Percentiles rank a stretch among this genome's conserved stretches.
These are phyloP conservation scores for Panicum hallii DNA, from an alignment of 202 grass and related monocot genomes.

Conservation along the genomic window DNA sequence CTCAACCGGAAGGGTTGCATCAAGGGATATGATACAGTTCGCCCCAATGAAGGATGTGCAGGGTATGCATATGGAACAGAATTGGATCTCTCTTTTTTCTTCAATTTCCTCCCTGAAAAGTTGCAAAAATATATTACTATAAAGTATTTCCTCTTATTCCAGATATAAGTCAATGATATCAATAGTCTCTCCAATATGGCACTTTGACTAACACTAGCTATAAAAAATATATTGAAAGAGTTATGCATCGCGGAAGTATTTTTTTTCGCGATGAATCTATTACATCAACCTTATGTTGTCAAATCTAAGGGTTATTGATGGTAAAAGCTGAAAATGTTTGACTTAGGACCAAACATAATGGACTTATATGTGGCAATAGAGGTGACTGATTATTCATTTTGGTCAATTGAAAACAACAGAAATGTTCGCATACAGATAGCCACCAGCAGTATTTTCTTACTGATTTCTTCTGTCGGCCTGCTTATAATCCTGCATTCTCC, in stretches of 20 bases:
- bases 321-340: not conserved
- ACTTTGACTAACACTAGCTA: not conserved
- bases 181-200: slow-evolving; percentile 18
- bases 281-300: not conserved
- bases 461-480: slow-evolving; percentile 14
- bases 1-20: slow-evolving; percentile 80
- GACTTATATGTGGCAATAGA: not conserved
- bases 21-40: slow-evolving; percentile 97
- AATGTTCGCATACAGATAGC: slow-evolving; percentile 20
- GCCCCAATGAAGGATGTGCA: slow-evolving; percentile 81
- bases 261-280: not conserved
- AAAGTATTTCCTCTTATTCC: not conserved
- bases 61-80: slow-evolving; percentile 53
- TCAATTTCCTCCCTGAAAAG: slow-evolving; percentile 6
- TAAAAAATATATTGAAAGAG: not conserved
- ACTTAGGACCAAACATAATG: not conserved
- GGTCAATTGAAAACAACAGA: slow-evolving; percentile 17
- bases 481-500: slow-evolving; percentile 26
- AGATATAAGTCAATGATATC: not conserved
- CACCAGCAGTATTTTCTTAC: not conserved
- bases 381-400: not conserved
- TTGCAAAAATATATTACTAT: not conserved
- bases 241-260: not conserved
- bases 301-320: not conserved
- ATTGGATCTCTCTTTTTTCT: not conserved